A percentile compares a stretch with the other conserved stretches of the same genome.
Evolutionary conservation across 1,284 basidiomycete species (phyloP).

Genomic region (Rhizopogon hawkerae): DNA sequence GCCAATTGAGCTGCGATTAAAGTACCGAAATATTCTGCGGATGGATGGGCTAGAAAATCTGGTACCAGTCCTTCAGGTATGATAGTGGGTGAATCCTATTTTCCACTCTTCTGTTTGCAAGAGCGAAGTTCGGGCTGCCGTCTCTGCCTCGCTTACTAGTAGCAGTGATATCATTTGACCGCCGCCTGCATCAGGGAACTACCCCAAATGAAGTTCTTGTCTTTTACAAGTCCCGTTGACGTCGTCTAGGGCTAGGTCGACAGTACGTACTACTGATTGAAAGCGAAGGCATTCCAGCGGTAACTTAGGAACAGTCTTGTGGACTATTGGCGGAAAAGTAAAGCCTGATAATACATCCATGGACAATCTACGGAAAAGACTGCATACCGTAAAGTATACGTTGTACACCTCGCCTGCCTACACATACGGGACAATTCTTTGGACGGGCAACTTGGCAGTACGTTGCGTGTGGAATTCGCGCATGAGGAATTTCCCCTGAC

Average conservation of each 20-base stretch:
- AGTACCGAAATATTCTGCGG: neutral
- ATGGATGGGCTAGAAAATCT: neutral
- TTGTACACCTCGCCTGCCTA: neutral
- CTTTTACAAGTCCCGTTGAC: no score
- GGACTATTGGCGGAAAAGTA: neutral
- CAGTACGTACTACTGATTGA: neutral
- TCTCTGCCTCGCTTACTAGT: no score
- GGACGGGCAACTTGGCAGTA: neutral
- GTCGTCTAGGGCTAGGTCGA: no score
- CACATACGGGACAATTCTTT: neutral
- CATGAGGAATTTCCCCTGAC: no score
- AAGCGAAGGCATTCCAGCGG: neutral
- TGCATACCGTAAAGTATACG: no score
- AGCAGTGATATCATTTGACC: no score
- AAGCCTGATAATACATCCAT: neutral
- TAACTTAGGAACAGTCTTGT: neutral
- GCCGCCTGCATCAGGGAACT: no score
- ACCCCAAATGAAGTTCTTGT: no score
- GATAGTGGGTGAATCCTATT: no score
- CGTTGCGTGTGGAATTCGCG: no score
- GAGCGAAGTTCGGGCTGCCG: neutral
- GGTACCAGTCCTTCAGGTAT: neutral
- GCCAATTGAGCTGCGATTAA: neutral
- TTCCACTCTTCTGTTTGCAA: neutral
- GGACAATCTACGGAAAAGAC: neutral